Evolutionary conservation across 495 filamentous ascomycete genomes (phyloP), one percentile per base, ranked within the genome.

Genomic region (Penicillium longicatenatum): DNA sequence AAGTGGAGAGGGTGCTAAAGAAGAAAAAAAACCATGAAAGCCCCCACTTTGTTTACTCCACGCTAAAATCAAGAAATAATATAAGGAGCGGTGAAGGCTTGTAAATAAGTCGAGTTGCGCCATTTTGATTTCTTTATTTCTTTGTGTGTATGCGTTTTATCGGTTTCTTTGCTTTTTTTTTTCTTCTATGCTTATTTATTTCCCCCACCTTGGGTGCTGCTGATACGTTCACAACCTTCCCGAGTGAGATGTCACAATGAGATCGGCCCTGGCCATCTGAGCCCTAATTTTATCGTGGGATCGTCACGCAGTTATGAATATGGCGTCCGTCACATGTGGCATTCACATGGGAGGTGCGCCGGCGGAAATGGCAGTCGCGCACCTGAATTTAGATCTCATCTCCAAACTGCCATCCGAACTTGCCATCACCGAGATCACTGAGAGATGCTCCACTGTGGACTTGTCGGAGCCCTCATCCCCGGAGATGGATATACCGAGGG

Each of bases 401-500:
- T 55, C 52, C 16, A 54, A 54, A 46, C 21, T 46, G 26, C 52
- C 52, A 8, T 45, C 52, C 6, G 39, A 54, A 11, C 35, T 43
- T 16, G 21, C 52, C 42, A 35, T 54, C 41, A 44, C 52, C 1
- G 53, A 47, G 19, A 55, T 55, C 49, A 33, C 51, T 47, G 46
- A 55, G 50, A 52, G 50, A 67, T 64, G 61, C 39, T 50, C 44
- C 39, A 37, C 24, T 35, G 30, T 21, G 16, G n/a, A 29, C n/a
- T 51, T 29, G 22, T 33, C 50, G 17, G 33, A 39, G 24, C 46
- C 45, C 2, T 45, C 62, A 2, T 48, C 47, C 26, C 24, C 31
- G 41, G 59, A 64, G n/a, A 69, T 67, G 66, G 55, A 65, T 33
- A 54, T 51, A 1, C 64, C 60, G 2, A 60, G 51, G 39, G 50